Base-by-base conservation (phyloP, 2,329 filamentous ascomycete genomes). In the Cytospora piceae region DNA sequence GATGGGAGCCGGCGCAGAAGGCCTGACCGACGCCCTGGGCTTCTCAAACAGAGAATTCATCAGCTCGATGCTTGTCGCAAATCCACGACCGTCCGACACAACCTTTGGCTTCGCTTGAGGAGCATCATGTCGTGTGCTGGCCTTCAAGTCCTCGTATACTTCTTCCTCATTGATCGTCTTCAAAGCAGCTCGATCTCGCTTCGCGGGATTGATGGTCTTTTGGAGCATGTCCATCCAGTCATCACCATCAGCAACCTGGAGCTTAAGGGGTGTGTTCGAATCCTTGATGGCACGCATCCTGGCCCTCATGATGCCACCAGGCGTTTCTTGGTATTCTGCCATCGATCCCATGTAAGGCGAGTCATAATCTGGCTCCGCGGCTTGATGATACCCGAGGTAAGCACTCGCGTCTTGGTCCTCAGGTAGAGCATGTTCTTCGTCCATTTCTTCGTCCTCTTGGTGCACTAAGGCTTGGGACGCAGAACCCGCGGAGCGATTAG, bases 171-270 rank as follows among this genome's bases (percentile, higher is more conserved):
- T 78, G 79, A 85, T 73, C 31, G 82, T 83, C 72, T 82, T 83
- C 51, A 89, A 83, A 39, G 95, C 81, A 32, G 89, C 90, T 66
- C 94, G 91, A 79, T 97, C 91, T 73, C 95, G 90, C 81, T 98
- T 98, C 74, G 92, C 89, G 7, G 95, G 94, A 73, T 93, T 97
- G 71, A 98, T 93, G 7, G 95, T 98, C 71, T 93, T 93, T 76
- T 93, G 92, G 69, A 99, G 83, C 80, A 97, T 94, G 71, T 95
- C 91, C 71, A 93, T 90, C 95, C 95, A 99, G 75, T 97, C 91
- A 67, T 94, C 92, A 62, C 90, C 91, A 69, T 86, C 84, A 42
- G 85, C 81, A 66, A 90, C 85, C 69, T 88, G 85, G 61, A 87
- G 79, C 70, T 83, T 86, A 29, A 84, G 75, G 29, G 87, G 87